Base-by-base conservation (phyloP, 306 rosid genomes). In the Boehmeria nivea region DNA sequence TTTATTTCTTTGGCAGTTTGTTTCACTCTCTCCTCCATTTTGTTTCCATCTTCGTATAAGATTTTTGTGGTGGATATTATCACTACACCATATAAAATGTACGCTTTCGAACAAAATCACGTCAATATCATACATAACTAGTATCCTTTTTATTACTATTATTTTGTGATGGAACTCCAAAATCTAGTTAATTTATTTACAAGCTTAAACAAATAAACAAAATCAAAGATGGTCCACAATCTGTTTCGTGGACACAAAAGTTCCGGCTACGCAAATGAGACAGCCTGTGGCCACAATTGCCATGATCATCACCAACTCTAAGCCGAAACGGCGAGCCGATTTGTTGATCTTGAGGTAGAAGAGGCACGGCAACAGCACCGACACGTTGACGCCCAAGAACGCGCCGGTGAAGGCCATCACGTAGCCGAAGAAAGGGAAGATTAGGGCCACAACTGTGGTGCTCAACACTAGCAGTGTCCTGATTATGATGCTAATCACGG, bases 341-440 rank as follows among this genome's bases (percentile, higher is more conserved):
- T 59, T 63, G 63, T 78, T 63, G 4, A 88, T 79, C 84, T 88
- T 84, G 4, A 88, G 78, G 74, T 88, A 82, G 66, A 79, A 80
- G 0, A 73, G 23, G 37, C 96, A 88, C 0, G 96, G 96, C 8
- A 88, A 49, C 28, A 88, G 15, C 44, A 74, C 22, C 11, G 94
- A 68, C 7, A 57, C 71, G 0, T 73, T 9, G 28, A 78, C 77
- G 23, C 82, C 22, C 33, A 77, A 40, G 51, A 73, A 81, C 1
- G 94, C 79, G 12, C 96, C 96, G 14, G 59, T 71, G 34, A 88
- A 82, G 0, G 82, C 84, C 94, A 88, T 84, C 2, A 88, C 39
- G 18, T 84, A 78, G 2, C 72, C 80, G 13, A 88, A 84, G 52
- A 84, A 78, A 0, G 96, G 94, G 33, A 88, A 33, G 12, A 33